These are phyloP conservation scores for Colletotrichum sp. DNA, from an alignment of 2,329 filamentous ascomycete genomes.

Conservation along the genomic window DNA sequence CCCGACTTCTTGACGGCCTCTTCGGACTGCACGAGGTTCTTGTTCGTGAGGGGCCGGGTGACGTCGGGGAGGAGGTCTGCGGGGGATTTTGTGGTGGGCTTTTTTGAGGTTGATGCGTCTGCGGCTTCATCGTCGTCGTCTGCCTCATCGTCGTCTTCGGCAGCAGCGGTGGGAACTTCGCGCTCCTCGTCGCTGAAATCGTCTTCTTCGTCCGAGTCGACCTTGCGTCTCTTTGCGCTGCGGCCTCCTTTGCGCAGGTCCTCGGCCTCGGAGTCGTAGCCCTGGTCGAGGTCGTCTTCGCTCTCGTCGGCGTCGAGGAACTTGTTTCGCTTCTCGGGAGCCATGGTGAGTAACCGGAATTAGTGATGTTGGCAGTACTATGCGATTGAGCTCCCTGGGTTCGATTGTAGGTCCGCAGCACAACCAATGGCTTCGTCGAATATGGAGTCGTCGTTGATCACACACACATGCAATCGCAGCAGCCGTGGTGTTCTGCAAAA, in stretches of 20 bases:
- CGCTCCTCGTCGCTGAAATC: conserved; percentile 43
- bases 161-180: conserved; percentile 25
- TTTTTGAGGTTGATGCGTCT: conserved; percentile 21
- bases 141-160: conserved; percentile 30
- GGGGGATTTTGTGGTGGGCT: conserved; percentile 21
- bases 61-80: conserved; percentile 47
- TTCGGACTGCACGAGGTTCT: conserved; percentile 71
- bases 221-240: conserved; percentile 67
- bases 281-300: conserved; percentile 61
- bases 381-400: background rate
- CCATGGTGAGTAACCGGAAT: conserved; percentile 50
- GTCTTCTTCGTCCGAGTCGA: conserved; percentile 49
- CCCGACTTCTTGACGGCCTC: conserved; percentile 75
- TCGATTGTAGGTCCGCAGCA: background rate
- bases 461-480: background rate
- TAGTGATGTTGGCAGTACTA: accelerated
- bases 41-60: conserved; percentile 64
- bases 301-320: conserved; percentile 69
- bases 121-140: conserved; percentile 29
- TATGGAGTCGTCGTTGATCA: background rate
- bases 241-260: conserved; percentile 71
- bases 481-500: conserved; percentile 9
- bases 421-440: background rate
- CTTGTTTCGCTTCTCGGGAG: conserved; percentile 73
- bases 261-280: conserved; percentile 71